Evolutionary conservation across 495 filamentous ascomycete species (phyloP).

Genomic region (Neurospora sp.): DNA sequence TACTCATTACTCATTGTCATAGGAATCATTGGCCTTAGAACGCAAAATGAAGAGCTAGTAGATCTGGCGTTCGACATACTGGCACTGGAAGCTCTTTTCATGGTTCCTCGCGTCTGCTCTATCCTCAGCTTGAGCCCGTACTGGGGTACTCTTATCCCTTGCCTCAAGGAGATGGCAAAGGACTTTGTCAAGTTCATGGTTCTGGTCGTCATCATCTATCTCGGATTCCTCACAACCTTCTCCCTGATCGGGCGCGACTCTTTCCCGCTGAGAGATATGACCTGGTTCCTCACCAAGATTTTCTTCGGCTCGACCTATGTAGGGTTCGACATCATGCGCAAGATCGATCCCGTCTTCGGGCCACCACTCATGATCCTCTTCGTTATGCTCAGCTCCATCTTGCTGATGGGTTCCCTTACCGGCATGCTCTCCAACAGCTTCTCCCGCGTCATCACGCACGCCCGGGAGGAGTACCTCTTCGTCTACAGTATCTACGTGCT

Average conservation of each 20-base stretch:
- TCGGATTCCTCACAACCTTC: slow-evolving; percentile 87
- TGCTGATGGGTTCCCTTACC: slow-evolving; percentile 85
- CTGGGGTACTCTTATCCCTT: slow-evolving; percentile 74
- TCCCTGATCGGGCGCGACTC: slow-evolving; percentile 73
- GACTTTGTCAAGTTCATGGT: slow-evolving; percentile 87
- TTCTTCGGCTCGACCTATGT: slow-evolving; percentile 66
- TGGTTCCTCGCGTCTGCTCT: slow-evolving; percentile 85
- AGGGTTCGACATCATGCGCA: slow-evolving; percentile 56
- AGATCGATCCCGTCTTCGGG: slow-evolving; percentile 41
- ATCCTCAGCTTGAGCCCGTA: slow-evolving; percentile 83
- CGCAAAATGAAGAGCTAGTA: slow-evolving; percentile 50
- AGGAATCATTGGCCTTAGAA: slow-evolving; percentile 67
- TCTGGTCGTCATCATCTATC: slow-evolving; percentile 74
- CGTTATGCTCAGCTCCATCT: slow-evolving; percentile 76
- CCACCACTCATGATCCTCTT: slow-evolving; percentile 74
- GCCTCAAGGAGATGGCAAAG: slow-evolving; percentile 88
- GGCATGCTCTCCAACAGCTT: slow-evolving; percentile 87
- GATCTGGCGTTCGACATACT: slow-evolving; percentile 81
- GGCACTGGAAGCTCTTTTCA: slow-evolving; percentile 77
- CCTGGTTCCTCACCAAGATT: slow-evolving; percentile 80
- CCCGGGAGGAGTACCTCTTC: slow-evolving; percentile 79
- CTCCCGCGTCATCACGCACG: slow-evolving; percentile 60
- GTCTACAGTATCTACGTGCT: slow-evolving; percentile 68
- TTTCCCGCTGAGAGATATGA: slow-evolving; percentile 66
- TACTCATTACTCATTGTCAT: neutral